Evolutionary conservation across 2,329 filamentous ascomycete species (phyloP), one percentile per base, ranked within the genome.

Genomic region (Alternaria viburni): DNA sequence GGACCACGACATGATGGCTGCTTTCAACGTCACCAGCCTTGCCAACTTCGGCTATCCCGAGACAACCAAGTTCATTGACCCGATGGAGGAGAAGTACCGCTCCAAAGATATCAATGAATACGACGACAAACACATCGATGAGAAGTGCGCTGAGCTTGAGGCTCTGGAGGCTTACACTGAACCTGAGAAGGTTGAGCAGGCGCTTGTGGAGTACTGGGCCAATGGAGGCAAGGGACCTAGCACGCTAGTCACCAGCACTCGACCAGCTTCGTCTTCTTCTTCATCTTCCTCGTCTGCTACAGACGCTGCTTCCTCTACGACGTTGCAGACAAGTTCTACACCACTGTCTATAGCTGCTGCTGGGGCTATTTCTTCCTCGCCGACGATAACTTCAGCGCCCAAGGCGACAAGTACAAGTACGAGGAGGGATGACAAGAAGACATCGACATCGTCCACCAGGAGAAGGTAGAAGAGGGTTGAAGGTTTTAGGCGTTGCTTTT

Each of bases 1-100:
- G 68, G 82, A 83, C 61, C 74, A 83, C 57, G 77, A 80, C 41
- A 83, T 83, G 82, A 79, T 83, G 79, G 82, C 75, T 10, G 82
- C 79, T 1, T 82, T 83, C 70, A 82, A 83, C 61, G 77, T 82
- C 41, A 78, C 79, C 1, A 69, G 67, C 6, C 75, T 84, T 5
- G 36, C 41, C 6, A 62, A 77, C 49, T 76, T 67, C 55, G 77
- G 77, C 2, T 79, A 79, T 41, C 64, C 69, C 3, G 76, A 80
- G 47, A 77, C 73, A 26, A 80, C 77, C 6, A 70, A 73, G 13
- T 75, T 77, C 51, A 67, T 73, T 25, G 75, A 78, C 50, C 77
- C 77, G 1, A 77, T 77, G 73, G 75, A 77, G 21, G 51, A 65
- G n/a, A 67, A 67, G 44, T 77, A 71, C 56, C 69, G 73, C 9